Base-by-base conservation (phyloP, 73 alveolate genomes). In the Paraurostyla sp. region DNA sequence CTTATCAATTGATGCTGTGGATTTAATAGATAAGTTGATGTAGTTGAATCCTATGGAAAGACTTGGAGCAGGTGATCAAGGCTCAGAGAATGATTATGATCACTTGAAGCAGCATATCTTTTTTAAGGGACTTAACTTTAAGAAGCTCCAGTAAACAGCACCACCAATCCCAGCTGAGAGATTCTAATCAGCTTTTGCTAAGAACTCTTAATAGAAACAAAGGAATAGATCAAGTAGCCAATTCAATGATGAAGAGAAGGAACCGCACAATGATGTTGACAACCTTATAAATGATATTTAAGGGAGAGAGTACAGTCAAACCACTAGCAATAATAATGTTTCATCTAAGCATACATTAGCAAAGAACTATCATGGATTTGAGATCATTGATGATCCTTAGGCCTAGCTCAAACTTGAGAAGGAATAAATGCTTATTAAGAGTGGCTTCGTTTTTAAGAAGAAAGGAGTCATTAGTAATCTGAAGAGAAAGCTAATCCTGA, bases 1-100 rank as follows among this genome's bases (percentile, higher is more conserved):
- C 68, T 93, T 48, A 9, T 95, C 98, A 16, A 91, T 80, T 11
- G 99, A 96, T 25, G 99, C 99, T 0, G 88, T 62, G 68, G 99
- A 97, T 88, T 84, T 97, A 56, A 93, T 95, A 0, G 80, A 60
- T 3, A 92, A 88, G 46, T 51, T 96, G 50, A 60, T 96, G 13
- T 75, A 69, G 32, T 63, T 71, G 25, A 94, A 96, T 51, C 96
- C 97, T 6, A 13, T 50, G 18, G 58, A 82, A 59, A 83, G 99
- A 81, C 83, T 95, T 13, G 98, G 97, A 0, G 98, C 98, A 33
- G 99, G 98, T 11, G 84, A 30, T 18, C 69, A 73, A 15, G 91
- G 93, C 16, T 49, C 88, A 33, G 83, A 43, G n/a, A 91, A 83
- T 57, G 89, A 83, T 51, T 69, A 49, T 54, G 71, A 71, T 4